Conservation (phyloP, 371 early-diverging fungal genomes). For the Rhizopus arrhizus region DNA sequence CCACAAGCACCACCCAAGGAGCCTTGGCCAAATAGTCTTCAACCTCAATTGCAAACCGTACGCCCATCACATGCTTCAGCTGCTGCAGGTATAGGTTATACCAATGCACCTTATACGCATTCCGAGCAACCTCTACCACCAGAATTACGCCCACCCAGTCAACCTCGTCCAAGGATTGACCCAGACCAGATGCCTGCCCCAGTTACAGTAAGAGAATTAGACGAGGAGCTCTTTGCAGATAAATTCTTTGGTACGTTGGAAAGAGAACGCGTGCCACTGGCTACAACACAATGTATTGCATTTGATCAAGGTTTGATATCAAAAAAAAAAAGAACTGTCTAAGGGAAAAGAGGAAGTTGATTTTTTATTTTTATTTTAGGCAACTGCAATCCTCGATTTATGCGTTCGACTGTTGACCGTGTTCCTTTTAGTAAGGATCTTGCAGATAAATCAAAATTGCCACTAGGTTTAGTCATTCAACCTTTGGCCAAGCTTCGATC, state of each 20-base stretch:
- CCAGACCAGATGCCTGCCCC: conserved; percentile 96
- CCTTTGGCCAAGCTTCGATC: conserved; percentile 84
- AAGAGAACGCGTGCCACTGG: conserved; percentile 75
- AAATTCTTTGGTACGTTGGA: conserved; percentile 78
- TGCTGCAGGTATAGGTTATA: conserved; percentile 40
- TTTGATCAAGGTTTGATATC: conserved; percentile 79
- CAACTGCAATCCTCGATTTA: conserved; percentile 90
- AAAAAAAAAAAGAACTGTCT: conserved; percentile 3
- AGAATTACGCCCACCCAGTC: conserved; percentile 43
- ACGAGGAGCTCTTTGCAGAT: conserved; percentile 73
- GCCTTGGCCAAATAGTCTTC: conserved; percentile 19
- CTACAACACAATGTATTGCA: conserved; percentile 82
- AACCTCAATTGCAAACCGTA: not conserved
- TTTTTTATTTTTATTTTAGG: conserved; percentile 49
- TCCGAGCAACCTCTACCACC: conserved; percentile 42
- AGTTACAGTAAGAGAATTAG: conserved; percentile 81
- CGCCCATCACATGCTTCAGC: conserved; percentile 26
- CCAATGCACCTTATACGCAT: conserved; percentile 40
- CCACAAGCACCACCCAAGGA: conserved; percentile 9
- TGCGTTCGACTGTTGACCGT: conserved; percentile 88
- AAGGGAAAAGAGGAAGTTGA: not conserved
- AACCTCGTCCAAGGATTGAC: conserved; percentile 79
- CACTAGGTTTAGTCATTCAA: conserved; percentile 89
- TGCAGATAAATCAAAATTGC: conserved; percentile 74
- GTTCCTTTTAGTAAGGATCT: conserved; percentile 87